Evolutionary conservation across 768 basidiomycete genomes (phyloP).

Genomic region (Collybia nuda): DNA sequence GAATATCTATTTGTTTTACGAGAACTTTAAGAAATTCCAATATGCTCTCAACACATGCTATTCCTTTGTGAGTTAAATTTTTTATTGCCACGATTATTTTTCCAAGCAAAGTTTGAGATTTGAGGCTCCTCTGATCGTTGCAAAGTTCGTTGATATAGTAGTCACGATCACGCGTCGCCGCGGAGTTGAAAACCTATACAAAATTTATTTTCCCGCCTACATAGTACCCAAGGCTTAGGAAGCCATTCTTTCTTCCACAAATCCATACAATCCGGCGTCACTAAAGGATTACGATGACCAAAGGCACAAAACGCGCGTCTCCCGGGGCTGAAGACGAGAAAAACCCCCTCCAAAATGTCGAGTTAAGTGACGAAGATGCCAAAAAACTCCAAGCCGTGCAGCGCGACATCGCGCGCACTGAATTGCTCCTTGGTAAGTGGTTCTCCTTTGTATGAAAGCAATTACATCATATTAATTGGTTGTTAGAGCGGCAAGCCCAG

Average conservation of each 20-base stretch:
- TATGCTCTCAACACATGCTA: no score
- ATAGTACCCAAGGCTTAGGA: neutral
- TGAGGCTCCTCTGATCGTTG: no score
- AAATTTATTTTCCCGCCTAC: conserved; percentile 20
- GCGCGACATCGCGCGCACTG: conserved; percentile 68
- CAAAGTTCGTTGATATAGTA: no score
- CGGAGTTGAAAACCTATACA: conserved; percentile 26
- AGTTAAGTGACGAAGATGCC: conserved; percentile 72
- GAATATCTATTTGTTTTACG: no score
- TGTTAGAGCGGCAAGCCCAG: conserved; percentile 64
- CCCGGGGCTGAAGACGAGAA: conserved; percentile 81
- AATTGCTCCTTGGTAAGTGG: conserved; percentile 69
- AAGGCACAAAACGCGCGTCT: conserved; percentile 72
- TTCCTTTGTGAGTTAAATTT: no score
- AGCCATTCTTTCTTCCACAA: conserved; percentile 12
- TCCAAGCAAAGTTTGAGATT: no score
- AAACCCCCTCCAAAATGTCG: conserved; percentile 62
- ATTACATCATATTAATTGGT: conserved; percentile 1
- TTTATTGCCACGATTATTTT: no score
- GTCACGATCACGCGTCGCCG: conserved; percentile 13
- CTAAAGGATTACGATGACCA: conserved; percentile 31
- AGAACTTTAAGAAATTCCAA: no score
- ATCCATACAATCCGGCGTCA: conserved; percentile 16
- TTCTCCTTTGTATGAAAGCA: neutral
- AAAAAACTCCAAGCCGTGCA: conserved; percentile 64